Base-by-base conservation (phyloP, 2,329 filamentous ascomycete genomes). In the Tothia fuscella region DNA sequence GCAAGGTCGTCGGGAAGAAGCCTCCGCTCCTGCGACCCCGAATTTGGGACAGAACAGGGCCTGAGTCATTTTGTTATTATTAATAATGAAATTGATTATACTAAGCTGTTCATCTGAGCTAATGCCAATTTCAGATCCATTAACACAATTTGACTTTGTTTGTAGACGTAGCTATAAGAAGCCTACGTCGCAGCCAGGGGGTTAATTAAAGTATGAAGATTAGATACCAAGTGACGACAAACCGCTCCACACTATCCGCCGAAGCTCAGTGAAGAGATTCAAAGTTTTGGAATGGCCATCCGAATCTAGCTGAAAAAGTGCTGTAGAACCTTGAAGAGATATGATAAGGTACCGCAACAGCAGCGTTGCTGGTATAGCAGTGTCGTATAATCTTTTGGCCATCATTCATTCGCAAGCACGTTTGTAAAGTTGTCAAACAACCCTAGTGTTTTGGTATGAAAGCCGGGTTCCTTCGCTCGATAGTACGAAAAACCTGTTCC, bases 201-300 rank as follows among this genome's bases (percentile, higher is more conserved):
- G n/a, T n/a, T n/a, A n/a, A 53, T 19, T 53, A 53, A 6, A 5
- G 6, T 21, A 37, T 6, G 31, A 34, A 14, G 20, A n/a, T 29
- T n/a, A 9, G 29, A 12, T n/a, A 3, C 24, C 14, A 4, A 14
- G 19, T 38, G 20, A 14, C 2, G 30, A 9, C 12, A 20, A 6
- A 3, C 24, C 22, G 9, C 12, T 14, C 12, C 9, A 10, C 6
- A 20, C 38, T 20, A 24, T 5, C n/a, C 12, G 16, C 10, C 10
- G 26, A 22, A 47, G 71, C 53, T 78, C 74, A 0, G 74, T 76
- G 62, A 71, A 77, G 28, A 78, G 59, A 47, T 76, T 75, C 53
- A 76, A 74, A 24, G 63, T 65, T 49, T 65, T 70, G 21, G 65
- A 69, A 44, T 65, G 62, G 42, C 73, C 60, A n/a, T 59, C 60